phyloP scores from a whole-genome alignment of 2,329 filamentous ascomycete genomes.

The Botrytis aclada region DNA sequence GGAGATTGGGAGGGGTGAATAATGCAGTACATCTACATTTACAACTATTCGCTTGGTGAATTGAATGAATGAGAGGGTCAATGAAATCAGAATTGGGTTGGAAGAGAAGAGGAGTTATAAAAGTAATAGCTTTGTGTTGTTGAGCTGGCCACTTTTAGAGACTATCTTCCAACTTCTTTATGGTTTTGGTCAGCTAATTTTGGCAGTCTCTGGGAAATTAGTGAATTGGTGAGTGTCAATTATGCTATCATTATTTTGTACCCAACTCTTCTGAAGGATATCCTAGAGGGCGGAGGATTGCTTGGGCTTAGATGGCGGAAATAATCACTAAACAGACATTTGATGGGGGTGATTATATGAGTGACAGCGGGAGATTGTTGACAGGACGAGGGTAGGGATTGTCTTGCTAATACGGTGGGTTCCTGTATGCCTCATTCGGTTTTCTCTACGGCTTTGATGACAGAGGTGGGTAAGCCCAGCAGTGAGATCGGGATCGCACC shows the following conservation, averaged over 20 bases:
- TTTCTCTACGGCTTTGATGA: accelerated
- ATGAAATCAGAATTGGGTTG: neutral
- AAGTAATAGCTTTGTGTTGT: no score
- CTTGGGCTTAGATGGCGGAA: accelerated
- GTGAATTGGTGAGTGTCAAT: accelerated
- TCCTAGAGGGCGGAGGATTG: accelerated
- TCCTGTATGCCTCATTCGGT: neutral
- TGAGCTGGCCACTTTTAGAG: no score
- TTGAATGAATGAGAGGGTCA: neutral
- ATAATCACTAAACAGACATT: accelerated
- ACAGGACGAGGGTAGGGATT: accelerated
- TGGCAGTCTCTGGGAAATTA: accelerated
- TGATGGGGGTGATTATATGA: neutral
- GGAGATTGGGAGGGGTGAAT: neutral
- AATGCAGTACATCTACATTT: neutral
- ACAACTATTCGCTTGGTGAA: neutral
- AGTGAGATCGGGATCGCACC: neutral
- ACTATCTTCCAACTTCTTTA: neutral
- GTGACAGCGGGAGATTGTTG: neutral
- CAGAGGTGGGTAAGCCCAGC: neutral
- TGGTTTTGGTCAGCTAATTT: neutral
- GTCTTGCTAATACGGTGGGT: neutral
- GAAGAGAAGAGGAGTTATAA: neutral
- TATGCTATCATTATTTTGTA: accelerated
- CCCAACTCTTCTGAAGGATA: neutral